A percentile compares a stretch with the other conserved stretches of the same genome.
These are phyloP conservation scores for Arctium minus DNA, from an alignment of 129 eudicot species.

Conservation along the genomic window DNA sequence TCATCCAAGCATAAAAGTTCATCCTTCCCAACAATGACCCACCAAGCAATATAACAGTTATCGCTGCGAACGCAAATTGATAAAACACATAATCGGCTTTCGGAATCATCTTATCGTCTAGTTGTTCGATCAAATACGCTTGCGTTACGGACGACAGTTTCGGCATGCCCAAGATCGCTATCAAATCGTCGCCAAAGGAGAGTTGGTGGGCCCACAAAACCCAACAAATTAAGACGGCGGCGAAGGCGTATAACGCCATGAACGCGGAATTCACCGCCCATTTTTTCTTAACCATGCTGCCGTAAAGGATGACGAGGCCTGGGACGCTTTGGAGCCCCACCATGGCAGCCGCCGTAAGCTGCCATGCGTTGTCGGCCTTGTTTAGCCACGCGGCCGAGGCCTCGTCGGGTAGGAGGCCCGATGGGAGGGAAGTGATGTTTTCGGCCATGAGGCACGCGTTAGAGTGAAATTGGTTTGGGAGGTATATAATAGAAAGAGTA, in stretches of 20 bases:
- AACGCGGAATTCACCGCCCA: constrained; percentile 88
- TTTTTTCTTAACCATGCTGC: constrained; percentile 86
- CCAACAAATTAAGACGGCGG: constrained; percentile 69
- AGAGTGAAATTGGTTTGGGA: constrained; percentile 7
- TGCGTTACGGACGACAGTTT: constrained; percentile 12
- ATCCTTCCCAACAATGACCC: constrained; percentile 73
- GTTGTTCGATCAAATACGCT: constrained; percentile 24
- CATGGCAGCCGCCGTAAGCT: constrained; percentile 62
- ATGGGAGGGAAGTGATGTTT: constrained; percentile 26
- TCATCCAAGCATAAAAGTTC: constrained; percentile 81
- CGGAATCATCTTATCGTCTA: constrained; percentile 25
- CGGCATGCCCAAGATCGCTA: constrained; percentile 40
- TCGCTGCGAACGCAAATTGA: constrained; percentile 72
- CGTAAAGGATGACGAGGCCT: constrained; percentile 75
- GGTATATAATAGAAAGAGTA: constrained; percentile 13
- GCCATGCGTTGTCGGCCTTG: constrained; percentile 73
- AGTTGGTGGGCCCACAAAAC: constrained; percentile 66
- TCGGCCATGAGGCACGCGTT: constrained; percentile 10
- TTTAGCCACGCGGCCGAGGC: constrained; percentile 61
- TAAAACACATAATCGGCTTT: constrained; percentile 63
- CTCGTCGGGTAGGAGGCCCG: constrained; percentile 32
- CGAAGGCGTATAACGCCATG: constrained; percentile 84
- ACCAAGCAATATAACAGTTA: constrained; percentile 59
- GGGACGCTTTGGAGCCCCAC: constrained; percentile 85
- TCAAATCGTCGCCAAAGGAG: constrained; percentile 43